These are phyloP conservation scores for Persicaria maculosa DNA, from an alignment of 148 eudicot genomes.

Conservation along the genomic window DNA sequence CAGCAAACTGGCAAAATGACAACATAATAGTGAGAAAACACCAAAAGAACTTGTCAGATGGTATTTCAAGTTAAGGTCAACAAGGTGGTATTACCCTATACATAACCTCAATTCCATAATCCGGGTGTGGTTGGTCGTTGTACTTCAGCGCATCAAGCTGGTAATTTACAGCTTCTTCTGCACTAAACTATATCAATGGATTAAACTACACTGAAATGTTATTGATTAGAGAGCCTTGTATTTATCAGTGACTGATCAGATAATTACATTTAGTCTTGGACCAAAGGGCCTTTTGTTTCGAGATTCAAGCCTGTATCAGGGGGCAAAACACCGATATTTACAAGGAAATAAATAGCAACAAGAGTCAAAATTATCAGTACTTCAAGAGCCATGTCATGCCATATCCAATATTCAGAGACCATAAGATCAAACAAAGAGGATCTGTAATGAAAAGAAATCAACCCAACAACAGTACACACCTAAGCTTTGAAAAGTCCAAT, in stretches of 20 bases:
- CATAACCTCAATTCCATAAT: constrained; percentile 95
- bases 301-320: constrained; percentile 72
- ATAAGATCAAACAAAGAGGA: not conserved
- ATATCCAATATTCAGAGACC: not conserved
- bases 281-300: constrained; percentile 80
- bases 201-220: constrained; percentile 18
- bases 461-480: not conserved
- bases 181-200: constrained; percentile 63
- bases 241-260: constrained; percentile 4
- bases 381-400: not conserved
- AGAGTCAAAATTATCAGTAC: not conserved
- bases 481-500: not conserved
- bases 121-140: constrained; percentile 88
- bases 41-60: not conserved
- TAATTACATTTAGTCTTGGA: constrained; percentile 69
- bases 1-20: constrained; percentile 60
- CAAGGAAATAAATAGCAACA: not conserved
- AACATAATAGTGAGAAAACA: not conserved
- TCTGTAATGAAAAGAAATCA: not conserved
- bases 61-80: not conserved
- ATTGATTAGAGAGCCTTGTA: constrained; percentile 3
- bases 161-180: constrained; percentile 80
- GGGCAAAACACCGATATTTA: not conserved
- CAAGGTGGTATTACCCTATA: constrained; percentile 51
- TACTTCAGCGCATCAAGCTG: constrained; percentile 95